Evolutionary conservation across 2,329 filamentous ascomycete species (phyloP).

Genomic region (Cladosporium sp.): DNA sequence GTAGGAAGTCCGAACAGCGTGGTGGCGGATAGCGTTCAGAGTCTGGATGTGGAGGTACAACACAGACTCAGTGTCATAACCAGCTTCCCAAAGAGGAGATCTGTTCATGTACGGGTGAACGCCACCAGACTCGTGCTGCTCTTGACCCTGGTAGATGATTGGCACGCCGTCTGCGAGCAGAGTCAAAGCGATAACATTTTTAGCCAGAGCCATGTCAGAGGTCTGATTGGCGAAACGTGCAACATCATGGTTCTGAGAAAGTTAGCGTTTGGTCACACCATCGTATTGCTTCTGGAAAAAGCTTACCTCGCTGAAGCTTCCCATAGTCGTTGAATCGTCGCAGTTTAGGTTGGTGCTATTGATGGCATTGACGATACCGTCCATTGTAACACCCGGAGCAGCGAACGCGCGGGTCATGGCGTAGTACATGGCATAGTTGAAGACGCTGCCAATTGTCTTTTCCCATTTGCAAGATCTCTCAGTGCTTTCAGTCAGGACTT

Average conservation of each 20-base stretch:
- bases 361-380: conserved; percentile 39
- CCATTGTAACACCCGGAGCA: conserved; percentile 39
- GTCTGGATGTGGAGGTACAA: conserved; percentile 44
- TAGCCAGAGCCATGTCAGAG: conserved; percentile 38
- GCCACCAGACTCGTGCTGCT: conserved; percentile 42
- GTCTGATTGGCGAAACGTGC: conserved; percentile 42
- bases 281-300: background rate
- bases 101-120: conserved; percentile 37
- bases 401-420: conserved; percentile 40
- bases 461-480: conserved; percentile 39
- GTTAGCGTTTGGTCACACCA: background rate
- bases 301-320: conserved; percentile 38
- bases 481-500: conserved; percentile 38
- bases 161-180: conserved; percentile 46
- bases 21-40: conserved; percentile 46
- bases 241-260: conserved; percentile 41
- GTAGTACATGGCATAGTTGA: conserved; percentile 44
- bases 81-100: conserved; percentile 40
- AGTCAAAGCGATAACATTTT: conserved; percentile 42
- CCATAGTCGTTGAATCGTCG: conserved; percentile 40
- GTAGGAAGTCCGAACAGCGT: conserved; percentile 41
- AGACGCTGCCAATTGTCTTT: conserved; percentile 37
- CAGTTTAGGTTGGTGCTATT: conserved; percentile 38
- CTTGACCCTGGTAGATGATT: conserved; percentile 46
- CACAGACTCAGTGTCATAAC: conserved; percentile 41